A percentile compares a stretch with the other conserved stretches of the same genome.
Conservation (phyloP, 192 early-diverging fungal species). For the Cladochytrium replicatum region DNA sequence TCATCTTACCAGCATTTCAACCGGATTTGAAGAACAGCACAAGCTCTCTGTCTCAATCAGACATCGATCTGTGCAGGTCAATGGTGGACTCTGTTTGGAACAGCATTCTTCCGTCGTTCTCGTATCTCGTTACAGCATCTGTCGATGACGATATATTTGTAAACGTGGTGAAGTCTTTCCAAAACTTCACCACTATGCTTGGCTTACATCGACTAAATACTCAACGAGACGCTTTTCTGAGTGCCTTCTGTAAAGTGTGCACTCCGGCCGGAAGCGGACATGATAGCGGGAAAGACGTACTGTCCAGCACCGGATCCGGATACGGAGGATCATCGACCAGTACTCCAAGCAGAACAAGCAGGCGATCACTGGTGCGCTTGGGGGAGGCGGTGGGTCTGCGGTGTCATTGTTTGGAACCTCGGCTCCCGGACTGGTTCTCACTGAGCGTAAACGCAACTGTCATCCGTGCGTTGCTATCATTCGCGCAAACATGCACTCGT, state of each 20-base stretch:
- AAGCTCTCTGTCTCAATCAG: no score
- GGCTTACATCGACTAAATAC: constrained; percentile 68
- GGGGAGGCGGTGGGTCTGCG: no score
- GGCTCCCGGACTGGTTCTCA: no score
- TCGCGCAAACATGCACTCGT: constrained; percentile 61
- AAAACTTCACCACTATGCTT: constrained; percentile 65
- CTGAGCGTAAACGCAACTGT: constrained; percentile 68
- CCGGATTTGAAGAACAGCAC: constrained; percentile 6
- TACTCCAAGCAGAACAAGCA: no score
- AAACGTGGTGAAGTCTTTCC: constrained; percentile 55
- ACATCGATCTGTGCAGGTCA: constrained; percentile 50
- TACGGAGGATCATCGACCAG: no score
- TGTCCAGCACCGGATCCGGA: neutral
- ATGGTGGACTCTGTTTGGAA: constrained; percentile 80
- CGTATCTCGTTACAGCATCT: constrained; percentile 62
- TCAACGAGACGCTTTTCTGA: constrained; percentile 77
- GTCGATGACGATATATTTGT: constrained; percentile 79
- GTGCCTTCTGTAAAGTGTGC: constrained; percentile 73
- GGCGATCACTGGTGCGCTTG: no score
- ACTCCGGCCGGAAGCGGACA: no score
- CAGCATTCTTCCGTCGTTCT: constrained; percentile 62
- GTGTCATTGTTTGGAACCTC: no score
- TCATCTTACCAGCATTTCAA: constrained; percentile 41
- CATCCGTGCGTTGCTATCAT: constrained; percentile 59
- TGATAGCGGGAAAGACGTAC: no score